Percentiles rank a stretch among this genome's conserved stretches.
These are phyloP conservation scores for Phlyctochytrium planicorne DNA, from an alignment of 192 early-diverging fungal genomes.

Conservation along the genomic window DNA sequence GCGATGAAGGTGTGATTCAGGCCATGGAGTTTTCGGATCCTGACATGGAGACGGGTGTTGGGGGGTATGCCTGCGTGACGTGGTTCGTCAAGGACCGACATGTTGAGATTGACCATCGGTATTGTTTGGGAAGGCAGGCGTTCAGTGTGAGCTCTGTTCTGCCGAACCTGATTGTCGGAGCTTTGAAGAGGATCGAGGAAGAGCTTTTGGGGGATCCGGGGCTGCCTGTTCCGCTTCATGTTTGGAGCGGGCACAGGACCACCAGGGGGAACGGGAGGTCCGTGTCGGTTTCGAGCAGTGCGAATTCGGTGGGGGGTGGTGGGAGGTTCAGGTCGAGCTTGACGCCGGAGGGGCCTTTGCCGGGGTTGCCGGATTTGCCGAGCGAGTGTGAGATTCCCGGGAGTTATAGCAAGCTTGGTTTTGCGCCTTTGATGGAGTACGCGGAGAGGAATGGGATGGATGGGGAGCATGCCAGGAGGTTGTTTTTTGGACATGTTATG, in stretches of 20 bases:
- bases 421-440: background rate
- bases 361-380: no score
- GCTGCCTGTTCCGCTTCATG: background rate
- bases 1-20: background rate
- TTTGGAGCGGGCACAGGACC: background rate
- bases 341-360: no score
- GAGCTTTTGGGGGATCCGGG: background rate
- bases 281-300: no score
- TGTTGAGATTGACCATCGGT: background rate
- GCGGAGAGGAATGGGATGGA: background rate
- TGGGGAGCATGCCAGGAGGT: background rate
- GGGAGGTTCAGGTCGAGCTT: no score
- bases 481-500: background rate
- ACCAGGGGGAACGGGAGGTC: background rate
- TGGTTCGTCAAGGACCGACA: background rate
- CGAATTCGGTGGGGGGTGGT: background rate
- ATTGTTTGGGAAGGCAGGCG: background rate
- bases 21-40: background rate
- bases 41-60: background rate
- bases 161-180: background rate
- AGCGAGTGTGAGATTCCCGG: background rate
- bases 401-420: background rate
- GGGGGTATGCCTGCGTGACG: background rate
- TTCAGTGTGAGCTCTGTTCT: background rate
- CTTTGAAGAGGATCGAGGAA: background rate